Conservation (phyloP, 2,329 filamentous ascomycete species). For the Neonectria punicea region DNA sequence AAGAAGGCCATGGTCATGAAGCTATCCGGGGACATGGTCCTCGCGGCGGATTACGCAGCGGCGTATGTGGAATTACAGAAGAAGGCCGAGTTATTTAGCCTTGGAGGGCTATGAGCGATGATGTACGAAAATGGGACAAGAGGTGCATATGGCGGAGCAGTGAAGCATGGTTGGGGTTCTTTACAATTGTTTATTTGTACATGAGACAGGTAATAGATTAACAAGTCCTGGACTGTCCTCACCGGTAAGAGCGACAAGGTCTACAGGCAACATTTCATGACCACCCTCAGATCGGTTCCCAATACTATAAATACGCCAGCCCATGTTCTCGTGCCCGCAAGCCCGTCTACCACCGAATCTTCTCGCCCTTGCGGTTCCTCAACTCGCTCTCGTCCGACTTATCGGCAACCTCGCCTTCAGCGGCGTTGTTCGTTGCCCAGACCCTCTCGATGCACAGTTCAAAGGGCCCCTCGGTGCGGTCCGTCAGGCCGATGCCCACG, state of each 20-base stretch:
- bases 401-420: constrained; percentile 30
- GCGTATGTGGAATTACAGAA: constrained; percentile 70
- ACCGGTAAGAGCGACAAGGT: constrained; percentile 13
- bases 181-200: constrained; percentile 32
- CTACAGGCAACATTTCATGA: constrained; percentile 19
- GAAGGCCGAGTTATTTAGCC: constrained; percentile 45
- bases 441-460: constrained; percentile 86
- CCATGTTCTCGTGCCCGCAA: neutral
- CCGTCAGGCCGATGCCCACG: constrained; percentile 88
- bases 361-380: constrained; percentile 52
- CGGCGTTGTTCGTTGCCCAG: constrained; percentile 82
- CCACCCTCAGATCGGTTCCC: constrained; percentile 2
- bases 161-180: constrained; percentile 13
- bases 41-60: constrained; percentile 74
- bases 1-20: constrained; percentile 85
- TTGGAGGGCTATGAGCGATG: constrained; percentile 31
- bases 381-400: constrained; percentile 42
- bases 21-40: constrained; percentile 69
- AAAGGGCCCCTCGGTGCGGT: constrained; percentile 88
- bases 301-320: neutral
- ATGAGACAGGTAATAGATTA: constrained; percentile 8
- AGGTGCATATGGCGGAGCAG: neutral
- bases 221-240: neutral
- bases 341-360: constrained; percentile 49
- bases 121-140: neutral